Percentiles rank a stretch among this genome's conserved stretches.
These are phyloP conservation scores for Cafeteria roenbergensis DNA, from an alignment of 108 stramenopile genomes.

Conservation along the genomic window DNA sequence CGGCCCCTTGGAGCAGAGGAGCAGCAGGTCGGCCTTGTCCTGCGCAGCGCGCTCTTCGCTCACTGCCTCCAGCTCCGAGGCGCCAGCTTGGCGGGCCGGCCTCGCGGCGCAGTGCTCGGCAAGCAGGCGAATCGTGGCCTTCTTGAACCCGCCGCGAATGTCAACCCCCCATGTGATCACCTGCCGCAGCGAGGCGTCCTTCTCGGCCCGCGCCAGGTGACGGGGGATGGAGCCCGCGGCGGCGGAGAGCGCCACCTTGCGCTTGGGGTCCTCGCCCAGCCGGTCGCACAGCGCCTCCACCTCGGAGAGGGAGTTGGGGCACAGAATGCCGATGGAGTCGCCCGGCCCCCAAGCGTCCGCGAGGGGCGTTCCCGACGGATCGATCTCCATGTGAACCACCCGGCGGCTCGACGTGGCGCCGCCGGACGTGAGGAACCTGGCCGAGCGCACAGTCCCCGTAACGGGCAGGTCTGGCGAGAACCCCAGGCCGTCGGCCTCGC, in stretches of 20 bases:
- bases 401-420: slow-evolving; percentile 45
- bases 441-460: slow-evolving; percentile 42
- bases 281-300: slow-evolving; percentile 5
- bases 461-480: slow-evolving; percentile 38
- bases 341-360: slow-evolving; percentile 66
- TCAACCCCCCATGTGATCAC: slow-evolving; percentile 51
- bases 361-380: slow-evolving; percentile 19
- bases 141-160: slow-evolving; percentile 57
- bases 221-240: background rate
- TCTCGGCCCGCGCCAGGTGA: slow-evolving; percentile 34
- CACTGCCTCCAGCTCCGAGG: too few relatives aligned
- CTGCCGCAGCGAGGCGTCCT: slow-evolving; percentile 47
- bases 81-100: too few relatives aligned
- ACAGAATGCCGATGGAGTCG: slow-evolving; percentile 65
- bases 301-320: slow-evolving; percentile 38
- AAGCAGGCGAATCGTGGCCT: slow-evolving; percentile 43
- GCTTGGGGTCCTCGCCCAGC: background rate
- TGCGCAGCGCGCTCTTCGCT: slow-evolving; percentile 41
- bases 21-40: slow-evolving; percentile 40
- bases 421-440: slow-evolving; percentile 56
- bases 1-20: slow-evolving; percentile 39
- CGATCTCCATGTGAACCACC: slow-evolving; percentile 59
- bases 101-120: slow-evolving; percentile 52
- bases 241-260: slow-evolving; percentile 27
- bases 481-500: background rate